Evolutionary conservation across 2,329 filamentous ascomycete species (phyloP).

Genomic region (Colletotrichum musicola): DNA sequence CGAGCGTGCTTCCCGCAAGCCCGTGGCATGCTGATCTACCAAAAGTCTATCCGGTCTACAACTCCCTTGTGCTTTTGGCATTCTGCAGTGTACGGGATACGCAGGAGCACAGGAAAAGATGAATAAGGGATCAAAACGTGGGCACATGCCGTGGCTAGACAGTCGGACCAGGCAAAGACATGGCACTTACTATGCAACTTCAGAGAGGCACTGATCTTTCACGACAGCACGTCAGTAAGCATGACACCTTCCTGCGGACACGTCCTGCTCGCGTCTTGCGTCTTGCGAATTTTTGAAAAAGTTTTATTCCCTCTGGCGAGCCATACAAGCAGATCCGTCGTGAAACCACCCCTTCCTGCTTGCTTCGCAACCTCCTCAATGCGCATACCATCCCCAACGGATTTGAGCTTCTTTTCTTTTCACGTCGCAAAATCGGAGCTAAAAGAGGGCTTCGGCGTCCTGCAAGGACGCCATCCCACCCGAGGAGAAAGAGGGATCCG

Average conservation of each 20-base stretch:
- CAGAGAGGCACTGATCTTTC: background rate
- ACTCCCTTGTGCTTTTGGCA: background rate
- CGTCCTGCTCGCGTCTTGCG: background rate
- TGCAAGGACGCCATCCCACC: background rate
- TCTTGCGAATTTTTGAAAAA: background rate
- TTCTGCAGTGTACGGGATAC: no score
- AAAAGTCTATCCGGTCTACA: no score
- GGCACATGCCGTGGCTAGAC: background rate
- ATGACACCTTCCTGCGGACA: constrained; percentile 1
- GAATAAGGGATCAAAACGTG: background rate
- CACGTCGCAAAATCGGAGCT: no score
- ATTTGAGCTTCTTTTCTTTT: no score
- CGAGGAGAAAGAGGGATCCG: background rate
- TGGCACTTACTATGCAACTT: background rate
- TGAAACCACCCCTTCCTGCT: background rate
- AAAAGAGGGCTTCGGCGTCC: no score
- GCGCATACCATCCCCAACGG: no score
- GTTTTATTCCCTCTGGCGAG: background rate
- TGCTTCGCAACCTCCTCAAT: background rate
- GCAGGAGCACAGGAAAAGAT: background rate
- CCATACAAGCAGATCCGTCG: no score
- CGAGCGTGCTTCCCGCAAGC: background rate
- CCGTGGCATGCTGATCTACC: background rate
- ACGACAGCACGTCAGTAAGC: background rate
- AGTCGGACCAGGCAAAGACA: background rate